Conservation (phyloP, 2,329 filamentous ascomycete genomes). For the Phyllosticta ampelicida region DNA sequence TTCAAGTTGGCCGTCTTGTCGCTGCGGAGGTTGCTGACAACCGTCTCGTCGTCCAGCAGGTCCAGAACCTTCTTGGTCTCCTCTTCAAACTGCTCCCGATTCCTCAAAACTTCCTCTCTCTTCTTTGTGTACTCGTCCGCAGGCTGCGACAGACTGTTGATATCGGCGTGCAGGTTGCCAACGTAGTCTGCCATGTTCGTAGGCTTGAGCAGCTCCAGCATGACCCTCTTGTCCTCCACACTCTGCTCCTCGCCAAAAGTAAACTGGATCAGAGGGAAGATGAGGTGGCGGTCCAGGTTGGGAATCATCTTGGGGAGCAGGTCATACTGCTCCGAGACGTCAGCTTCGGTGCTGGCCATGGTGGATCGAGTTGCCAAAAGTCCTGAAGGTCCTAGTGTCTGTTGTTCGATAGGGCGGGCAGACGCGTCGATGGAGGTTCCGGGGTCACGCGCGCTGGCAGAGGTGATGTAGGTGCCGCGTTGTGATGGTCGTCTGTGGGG, state of each 20-base stretch:
- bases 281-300: conserved; percentile 88
- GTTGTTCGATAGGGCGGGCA: background rate
- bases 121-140: conserved; percentile 82
- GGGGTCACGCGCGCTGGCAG: conserved; percentile 10
- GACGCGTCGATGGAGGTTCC: conserved; percentile 5
- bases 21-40: conserved; percentile 80
- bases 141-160: conserved; percentile 66
- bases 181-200: conserved; percentile 99
- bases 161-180: conserved; percentile 78
- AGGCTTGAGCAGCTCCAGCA: conserved; percentile 88
- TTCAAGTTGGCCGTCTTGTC: conserved; percentile 99
- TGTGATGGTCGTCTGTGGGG: conserved; percentile 7
- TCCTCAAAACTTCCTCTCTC: conserved; percentile 76
- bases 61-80: conserved; percentile 82
- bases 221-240: conserved; percentile 68
- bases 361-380: background rate
- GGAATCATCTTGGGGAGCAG: conserved; percentile 82
- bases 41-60: conserved; percentile 76
- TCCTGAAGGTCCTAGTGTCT: background rate
- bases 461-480: conserved; percentile 9
- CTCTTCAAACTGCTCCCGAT: conserved; percentile 73
- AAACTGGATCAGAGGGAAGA: conserved; percentile 95
- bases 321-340: conserved; percentile 61
- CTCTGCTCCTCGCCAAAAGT: conserved; percentile 64
- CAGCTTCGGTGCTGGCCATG: conserved; percentile 30